Conservation (phyloP, 768 basidiomycete species). For the Mycena rosella region DNA sequence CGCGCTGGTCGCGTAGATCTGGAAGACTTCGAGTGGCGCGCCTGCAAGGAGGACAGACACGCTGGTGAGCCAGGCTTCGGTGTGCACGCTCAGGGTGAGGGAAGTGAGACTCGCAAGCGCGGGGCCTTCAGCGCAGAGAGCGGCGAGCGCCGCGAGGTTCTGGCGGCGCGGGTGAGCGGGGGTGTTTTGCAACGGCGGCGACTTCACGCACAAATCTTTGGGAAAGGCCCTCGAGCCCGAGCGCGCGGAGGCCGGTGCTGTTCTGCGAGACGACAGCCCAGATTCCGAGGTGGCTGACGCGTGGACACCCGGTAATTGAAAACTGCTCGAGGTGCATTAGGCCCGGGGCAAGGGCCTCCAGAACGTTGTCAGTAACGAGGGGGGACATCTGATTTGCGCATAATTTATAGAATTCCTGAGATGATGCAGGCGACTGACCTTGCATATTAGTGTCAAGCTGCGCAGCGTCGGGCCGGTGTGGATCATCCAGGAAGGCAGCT, state of each 20-base stretch:
- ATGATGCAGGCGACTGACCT: slow-evolving; percentile 54
- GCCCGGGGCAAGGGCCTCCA: slow-evolving; percentile 63
- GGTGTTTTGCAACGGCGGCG: background rate
- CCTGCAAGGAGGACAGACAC: slow-evolving; percentile 57
- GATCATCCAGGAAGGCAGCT: slow-evolving; percentile 65
- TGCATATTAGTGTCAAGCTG: slow-evolving; percentile 77
- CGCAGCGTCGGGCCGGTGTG: slow-evolving; percentile 60
- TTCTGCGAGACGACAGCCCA: slow-evolving; percentile 62
- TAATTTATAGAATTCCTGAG: slow-evolving; percentile 8
- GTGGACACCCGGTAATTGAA: slow-evolving; percentile 75
- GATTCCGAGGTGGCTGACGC: slow-evolving; percentile 73
- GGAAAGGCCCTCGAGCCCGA: slow-evolving; percentile 76
- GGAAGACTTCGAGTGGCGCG: slow-evolving; percentile 67
- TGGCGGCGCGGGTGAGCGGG: slow-evolving; percentile 41
- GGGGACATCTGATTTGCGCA: slow-evolving; percentile 63
- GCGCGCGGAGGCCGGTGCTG: slow-evolving; percentile 58
- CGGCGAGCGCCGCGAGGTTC: slow-evolving; percentile 65
- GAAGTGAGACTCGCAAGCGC: slow-evolving; percentile 62
- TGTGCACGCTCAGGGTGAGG: slow-evolving; percentile 68
- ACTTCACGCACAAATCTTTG: slow-evolving; percentile 64
- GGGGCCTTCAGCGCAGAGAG: slow-evolving; percentile 49
- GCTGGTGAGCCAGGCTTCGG: slow-evolving; percentile 59
- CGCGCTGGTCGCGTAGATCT: slow-evolving; percentile 62
- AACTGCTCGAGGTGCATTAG: slow-evolving; percentile 68
- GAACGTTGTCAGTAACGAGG: slow-evolving; percentile 67